Evolutionary conservation across 495 filamentous ascomycete genomes (phyloP), one percentile per base, ranked within the genome.

Genomic region (Glarea lozoyensis): DNA sequence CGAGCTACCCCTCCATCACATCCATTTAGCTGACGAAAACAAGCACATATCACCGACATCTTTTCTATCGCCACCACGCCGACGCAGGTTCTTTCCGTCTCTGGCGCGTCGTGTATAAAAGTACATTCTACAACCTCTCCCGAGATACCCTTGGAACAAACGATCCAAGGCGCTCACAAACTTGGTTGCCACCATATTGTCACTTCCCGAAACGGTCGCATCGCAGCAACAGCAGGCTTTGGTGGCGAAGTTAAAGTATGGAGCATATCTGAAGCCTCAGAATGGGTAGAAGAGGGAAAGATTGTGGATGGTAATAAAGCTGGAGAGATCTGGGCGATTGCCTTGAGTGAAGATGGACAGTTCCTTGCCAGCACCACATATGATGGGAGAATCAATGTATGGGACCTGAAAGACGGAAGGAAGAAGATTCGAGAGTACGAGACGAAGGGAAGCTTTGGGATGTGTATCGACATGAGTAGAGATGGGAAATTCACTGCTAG

Each of bases 401-500:
- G 90, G 88, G 82, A 94, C 57, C 57, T 86, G 20, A 69, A 66
- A 7, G 64, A 67, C 30, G 57, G 59, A 13, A 58, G 58, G 30
- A 58, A 58, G 6, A 79, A 76, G 52, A 79, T 94, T 40, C 72
- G 78, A 42, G 77, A 88, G 48, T 94, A 88, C 52, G 85, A 94
- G 61, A 96, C 93, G 0, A 94, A 94, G 31, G 82, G 82, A 22
- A 82, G 79, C 43, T 97, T 94, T 64, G 92, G 88, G 11, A 80
- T 88, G 60, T 82, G 81, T 54, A 78, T 98, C 41, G 90, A 94
- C 59, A 58, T 96, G 37, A 70, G 66, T 23, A 52, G 70, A 21
- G 83, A 98, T 61, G 90, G 88, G 40, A 76, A 73, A 44, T 79
- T 90, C 53, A 88, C 89, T 36, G 92, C 90, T 7, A 89, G 81